Evolutionary conservation across 495 filamentous ascomycete genomes (phyloP).

Genomic region (Aspergillus carlsbadensis): DNA sequence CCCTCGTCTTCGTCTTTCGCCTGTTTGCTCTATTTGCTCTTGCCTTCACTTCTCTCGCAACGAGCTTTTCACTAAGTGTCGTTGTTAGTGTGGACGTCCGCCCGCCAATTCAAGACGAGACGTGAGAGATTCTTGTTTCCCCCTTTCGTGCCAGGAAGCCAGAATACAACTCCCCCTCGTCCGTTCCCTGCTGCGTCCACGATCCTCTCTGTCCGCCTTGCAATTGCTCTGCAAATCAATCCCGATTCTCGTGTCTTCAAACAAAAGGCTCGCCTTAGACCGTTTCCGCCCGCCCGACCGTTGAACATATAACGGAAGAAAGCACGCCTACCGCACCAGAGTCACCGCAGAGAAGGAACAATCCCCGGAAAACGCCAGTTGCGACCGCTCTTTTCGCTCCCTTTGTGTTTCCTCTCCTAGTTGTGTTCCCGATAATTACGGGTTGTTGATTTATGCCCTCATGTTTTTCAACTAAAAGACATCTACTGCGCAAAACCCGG

Average conservation of each 20-base stretch:
- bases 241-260: slow-evolving; percentile 4
- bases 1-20: slow-evolving; percentile 5
- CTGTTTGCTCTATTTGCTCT: slow-evolving; percentile 8
- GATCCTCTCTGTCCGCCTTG: slow-evolving; percentile 12
- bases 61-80: slow-evolving; percentile 57
- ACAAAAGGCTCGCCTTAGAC: slow-evolving; percentile 6
- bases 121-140: slow-evolving; percentile 30
- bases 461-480: slow-evolving; percentile 49
- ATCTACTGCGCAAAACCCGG: slow-evolving; percentile 29
- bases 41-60: slow-evolving; percentile 23
- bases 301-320: slow-evolving; percentile 2
- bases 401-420: slow-evolving; percentile 27
- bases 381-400: slow-evolving; percentile 22
- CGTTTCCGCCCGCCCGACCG: slow-evolving; percentile 10
- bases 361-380: slow-evolving; percentile 17
- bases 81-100: slow-evolving; percentile 34
- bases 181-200: slow-evolving; percentile 5
- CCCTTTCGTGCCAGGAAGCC: slow-evolving; percentile 8
- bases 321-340: slow-evolving; percentile 10
- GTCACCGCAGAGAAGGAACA: slow-evolving; percentile 20
- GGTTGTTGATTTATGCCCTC: slow-evolving; percentile 30
- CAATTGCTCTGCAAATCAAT: slow-evolving; percentile 9
- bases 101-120: slow-evolving; percentile 28
- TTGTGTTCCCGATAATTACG: slow-evolving; percentile 17
- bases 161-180: slow-evolving; percentile 9